A percentile compares a stretch with the other conserved stretches of the same genome.
Conservation (phyloP, 805 yeast genomes). For the Saccharomycopsis selenospora region DNA sequence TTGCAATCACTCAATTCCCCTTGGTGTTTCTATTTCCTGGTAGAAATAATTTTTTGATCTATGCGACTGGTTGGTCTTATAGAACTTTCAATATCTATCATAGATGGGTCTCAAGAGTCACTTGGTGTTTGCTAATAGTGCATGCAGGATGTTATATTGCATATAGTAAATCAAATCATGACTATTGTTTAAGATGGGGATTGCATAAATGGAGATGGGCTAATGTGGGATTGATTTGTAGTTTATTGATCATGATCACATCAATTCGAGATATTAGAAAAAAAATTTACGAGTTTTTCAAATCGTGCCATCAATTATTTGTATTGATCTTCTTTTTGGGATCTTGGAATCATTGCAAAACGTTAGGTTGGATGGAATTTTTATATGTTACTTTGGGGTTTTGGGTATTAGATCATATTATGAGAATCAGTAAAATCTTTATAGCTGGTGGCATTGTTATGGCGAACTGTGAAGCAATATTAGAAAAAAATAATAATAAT, state of each 20-base stretch:
- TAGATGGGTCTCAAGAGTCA: conserved; percentile 36
- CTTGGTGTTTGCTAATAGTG: conserved; percentile 31
- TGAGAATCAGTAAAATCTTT: conserved; percentile 31
- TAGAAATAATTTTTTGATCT: conserved; percentile 29
- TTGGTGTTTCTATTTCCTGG: conserved; percentile 31
- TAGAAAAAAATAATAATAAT: background rate
- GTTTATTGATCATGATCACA: conserved; percentile 26
- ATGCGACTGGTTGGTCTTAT: conserved; percentile 31
- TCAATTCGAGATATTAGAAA: conserved; percentile 31
- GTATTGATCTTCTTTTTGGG: conserved; percentile 37
- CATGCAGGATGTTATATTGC: conserved; percentile 35
- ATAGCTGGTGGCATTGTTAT: conserved; percentile 26
- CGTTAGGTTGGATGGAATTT: conserved; percentile 38
- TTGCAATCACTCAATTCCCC: conserved; percentile 35
- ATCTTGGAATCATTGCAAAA: conserved; percentile 40
- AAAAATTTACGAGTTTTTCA: conserved; percentile 39
- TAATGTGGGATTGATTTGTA: conserved; percentile 30
- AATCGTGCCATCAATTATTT: conserved; percentile 36
- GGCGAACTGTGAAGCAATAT: conserved; percentile 24
- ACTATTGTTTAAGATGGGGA: conserved; percentile 33
- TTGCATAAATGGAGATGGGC: conserved; percentile 40
- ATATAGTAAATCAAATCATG: conserved; percentile 31
- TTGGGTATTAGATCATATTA: conserved; percentile 37
- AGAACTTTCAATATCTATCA: conserved; percentile 33
- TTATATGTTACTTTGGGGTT: conserved; percentile 31